Conservation (phyloP, 2,329 filamentous ascomycete species). For the Exserohilum turcica region DNA sequence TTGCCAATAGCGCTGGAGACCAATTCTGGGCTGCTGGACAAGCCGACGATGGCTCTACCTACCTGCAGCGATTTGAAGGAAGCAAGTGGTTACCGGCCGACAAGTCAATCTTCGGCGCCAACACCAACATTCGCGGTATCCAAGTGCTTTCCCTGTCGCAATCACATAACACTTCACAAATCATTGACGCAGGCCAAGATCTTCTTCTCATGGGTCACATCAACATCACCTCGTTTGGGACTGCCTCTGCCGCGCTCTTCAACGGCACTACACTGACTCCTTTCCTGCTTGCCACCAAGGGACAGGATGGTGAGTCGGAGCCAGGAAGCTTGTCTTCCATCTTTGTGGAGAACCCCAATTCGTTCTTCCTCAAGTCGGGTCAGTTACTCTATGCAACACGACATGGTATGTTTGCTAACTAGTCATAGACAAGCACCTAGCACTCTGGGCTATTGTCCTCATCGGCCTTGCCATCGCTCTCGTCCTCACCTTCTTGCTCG, state of each 20-base stretch:
- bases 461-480: conserved; percentile 81
- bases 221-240: conserved; percentile 74
- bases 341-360: conserved; percentile 77
- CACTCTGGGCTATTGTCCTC: conserved; percentile 77
- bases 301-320: conserved; percentile 57
- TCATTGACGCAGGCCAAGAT: conserved; percentile 70
- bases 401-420: conserved; percentile 13
- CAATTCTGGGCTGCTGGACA: conserved; percentile 84
- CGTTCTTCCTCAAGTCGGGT: conserved; percentile 72
- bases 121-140: conserved; percentile 75
- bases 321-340: conserved; percentile 78
- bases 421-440: conserved; percentile 61
- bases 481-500: conserved; percentile 75
- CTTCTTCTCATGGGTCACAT: conserved; percentile 87
- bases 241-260: conserved; percentile 83
- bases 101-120: conserved; percentile 60
- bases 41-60: conserved; percentile 69
- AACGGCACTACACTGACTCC: conserved; percentile 80
- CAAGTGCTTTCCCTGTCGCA: conserved; percentile 77
- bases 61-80: conserved; percentile 82
- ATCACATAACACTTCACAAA: conserved; percentile 66
- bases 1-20: conserved; percentile 72
- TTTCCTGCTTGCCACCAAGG: conserved; percentile 76
- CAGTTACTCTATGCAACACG: conserved; percentile 46
- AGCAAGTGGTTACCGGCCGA: conserved; percentile 70